These are phyloP conservation scores for Alloteropsis angusta DNA, from an alignment of 202 grass and related monocot genomes.

Conservation along the genomic window DNA sequence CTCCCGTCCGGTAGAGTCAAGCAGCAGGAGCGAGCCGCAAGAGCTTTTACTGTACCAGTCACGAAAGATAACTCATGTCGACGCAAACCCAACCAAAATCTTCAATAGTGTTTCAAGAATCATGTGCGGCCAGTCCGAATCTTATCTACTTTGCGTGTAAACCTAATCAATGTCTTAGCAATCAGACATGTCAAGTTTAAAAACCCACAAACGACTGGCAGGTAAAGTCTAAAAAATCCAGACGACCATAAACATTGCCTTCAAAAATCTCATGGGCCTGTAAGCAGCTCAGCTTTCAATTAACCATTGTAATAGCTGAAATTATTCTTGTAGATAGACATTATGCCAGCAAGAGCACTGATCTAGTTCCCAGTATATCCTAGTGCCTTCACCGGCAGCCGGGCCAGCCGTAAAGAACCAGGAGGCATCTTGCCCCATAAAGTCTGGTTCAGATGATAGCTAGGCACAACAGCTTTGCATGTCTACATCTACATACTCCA, in stretches of 20 bases:
- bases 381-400: constrained; percentile 10
- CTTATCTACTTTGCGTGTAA: neutral
- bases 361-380: constrained; percentile 3
- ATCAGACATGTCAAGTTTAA: too few species aligned
- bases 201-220: neutral
- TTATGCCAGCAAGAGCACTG: neutral
- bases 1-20: too few species aligned
- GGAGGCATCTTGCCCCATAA: constrained; percentile 9
- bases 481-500: constrained; percentile 33
- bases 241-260: neutral
- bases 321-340: constrained; percentile 28
- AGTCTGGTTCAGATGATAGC: constrained; percentile 6
- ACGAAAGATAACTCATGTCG: too few species aligned
- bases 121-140: too few species aligned
- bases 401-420: constrained; percentile 8
- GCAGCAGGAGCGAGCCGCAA: too few species aligned
- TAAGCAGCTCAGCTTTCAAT: constrained; percentile 20
- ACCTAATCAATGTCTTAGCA: too few species aligned
- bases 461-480: constrained; percentile 12
- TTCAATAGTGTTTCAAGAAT: too few species aligned
- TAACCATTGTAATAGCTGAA: constrained; percentile 13
- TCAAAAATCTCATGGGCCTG: neutral
- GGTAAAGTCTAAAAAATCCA: neutral
- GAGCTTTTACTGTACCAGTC: too few species aligned
- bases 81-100: too few species aligned